Evolutionary conservation across 805 yeast species (phyloP), one percentile per base, ranked within the genome.

Genomic region (Sungouiozyma intestinalis): DNA sequence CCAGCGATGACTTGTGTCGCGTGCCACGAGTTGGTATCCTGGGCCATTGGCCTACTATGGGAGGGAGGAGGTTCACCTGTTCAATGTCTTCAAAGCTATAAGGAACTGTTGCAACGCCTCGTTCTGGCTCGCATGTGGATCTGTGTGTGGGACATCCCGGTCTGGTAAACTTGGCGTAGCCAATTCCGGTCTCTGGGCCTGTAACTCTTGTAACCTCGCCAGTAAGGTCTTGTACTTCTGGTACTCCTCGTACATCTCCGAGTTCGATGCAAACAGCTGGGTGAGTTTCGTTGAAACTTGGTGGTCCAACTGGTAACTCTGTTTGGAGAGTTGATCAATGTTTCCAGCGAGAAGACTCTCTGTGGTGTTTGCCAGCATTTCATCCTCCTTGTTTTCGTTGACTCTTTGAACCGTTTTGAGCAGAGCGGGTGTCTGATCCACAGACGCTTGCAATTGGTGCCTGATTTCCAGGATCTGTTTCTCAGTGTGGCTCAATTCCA

Each of bases 381-480:
- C 20, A 17, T 48, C 48, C 32, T 54, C 57, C 9, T 14, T 27
- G 13, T 19, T 40, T n/a, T 35, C 43, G n/a, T 15, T 17, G 8
- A 15, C 14, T 6, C 39, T 19, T 27, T 21, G 8, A 20, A 43
- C 24, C 33, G 60, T 40, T 35, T 50, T 48, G 5, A 47, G 36
- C 14, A 51, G 43, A 3, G 58, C 51, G 19, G 46, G 52, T 18
- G 50, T 46, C 38, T 54, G 51, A 16, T 57, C 57, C 15, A 57
- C 16, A 14, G 54, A 50, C 43, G 53, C 39, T 34, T 54, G 55
- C n/a, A 54, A 16, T 11, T 36, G 32, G 17, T 15, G 15, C 5
- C 39, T 27, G 17, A 20, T 13, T 32, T 4, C 39, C n/a, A 36
- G 15, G 32, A 20, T 15, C 9, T 17, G 8, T 3, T 18, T 20